Percentiles rank a stretch among this genome's conserved stretches.
Conservation (phyloP, 2,329 filamentous ascomycete species). For the Sphaceloma murrayae region DNA sequence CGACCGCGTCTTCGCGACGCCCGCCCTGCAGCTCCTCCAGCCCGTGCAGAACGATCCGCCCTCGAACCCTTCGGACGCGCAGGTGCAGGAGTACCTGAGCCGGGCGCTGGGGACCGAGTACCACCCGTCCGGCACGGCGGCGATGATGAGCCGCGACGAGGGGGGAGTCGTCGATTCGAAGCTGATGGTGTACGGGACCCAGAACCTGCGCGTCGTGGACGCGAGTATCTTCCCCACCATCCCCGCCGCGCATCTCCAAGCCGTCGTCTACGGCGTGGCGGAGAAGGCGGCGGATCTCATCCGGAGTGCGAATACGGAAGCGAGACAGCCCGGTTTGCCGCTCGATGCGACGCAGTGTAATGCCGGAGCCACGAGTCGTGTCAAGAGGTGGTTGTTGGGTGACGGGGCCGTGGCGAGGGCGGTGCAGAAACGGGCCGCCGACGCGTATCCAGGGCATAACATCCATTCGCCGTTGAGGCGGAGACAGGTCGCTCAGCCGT, state of each 20-base stretch:
- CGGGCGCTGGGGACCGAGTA: slow-evolving; percentile 35
- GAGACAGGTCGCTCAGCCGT: slow-evolving; percentile 19
- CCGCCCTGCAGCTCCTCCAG: slow-evolving; percentile 22
- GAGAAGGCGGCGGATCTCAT: slow-evolving; percentile 23
- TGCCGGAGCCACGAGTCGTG: slow-evolving; percentile 6
- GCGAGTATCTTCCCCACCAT: slow-evolving; percentile 36
- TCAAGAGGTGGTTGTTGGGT: slow-evolving; percentile 11
- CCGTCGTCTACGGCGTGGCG: slow-evolving; percentile 20
- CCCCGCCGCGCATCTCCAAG: slow-evolving; percentile 23
- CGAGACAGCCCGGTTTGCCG: slow-evolving; percentile 9
- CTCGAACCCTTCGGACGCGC: slow-evolving; percentile 23
- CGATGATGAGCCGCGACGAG: slow-evolving; percentile 38
- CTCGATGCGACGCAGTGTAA: slow-evolving; percentile 18
- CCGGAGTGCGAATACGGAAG: slow-evolving; percentile 14
- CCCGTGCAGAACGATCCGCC: slow-evolving; percentile 24
- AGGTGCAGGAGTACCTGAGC: slow-evolving; percentile 25
- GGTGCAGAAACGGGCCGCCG: not conserved
- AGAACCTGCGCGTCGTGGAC: slow-evolving; percentile 37
- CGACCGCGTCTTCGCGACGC: slow-evolving; percentile 23
- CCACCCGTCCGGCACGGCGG: slow-evolving; percentile 41
- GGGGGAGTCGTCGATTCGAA: slow-evolving; percentile 40
- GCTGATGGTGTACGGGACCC: slow-evolving; percentile 34
- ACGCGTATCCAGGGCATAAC: slow-evolving; percentile 20
- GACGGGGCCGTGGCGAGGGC: not conserved
- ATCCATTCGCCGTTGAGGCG: slow-evolving; percentile 26